Conservation (phyloP, 208 protist genomes). For the Trichomonas vaginalis region DNA sequence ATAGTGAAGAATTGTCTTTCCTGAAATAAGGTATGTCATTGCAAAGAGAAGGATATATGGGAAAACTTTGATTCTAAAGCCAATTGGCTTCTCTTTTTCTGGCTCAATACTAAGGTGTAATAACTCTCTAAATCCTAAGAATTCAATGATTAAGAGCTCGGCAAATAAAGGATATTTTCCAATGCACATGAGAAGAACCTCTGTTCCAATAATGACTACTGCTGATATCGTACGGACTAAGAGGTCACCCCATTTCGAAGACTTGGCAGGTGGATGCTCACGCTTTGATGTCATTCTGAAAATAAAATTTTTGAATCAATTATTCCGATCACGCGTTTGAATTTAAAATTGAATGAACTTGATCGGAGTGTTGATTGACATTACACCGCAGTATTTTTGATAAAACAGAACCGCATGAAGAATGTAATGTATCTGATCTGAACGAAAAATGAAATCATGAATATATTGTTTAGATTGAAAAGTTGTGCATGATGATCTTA, state of each 20-base stretch:
- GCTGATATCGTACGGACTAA: background rate
- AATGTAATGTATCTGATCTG: no score
- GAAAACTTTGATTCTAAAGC: background rate
- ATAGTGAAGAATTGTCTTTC: background rate
- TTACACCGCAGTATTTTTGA: no score
- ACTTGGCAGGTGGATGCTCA: background rate
- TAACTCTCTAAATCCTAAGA: background rate
- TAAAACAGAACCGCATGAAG: no score
- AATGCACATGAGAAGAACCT: background rate
- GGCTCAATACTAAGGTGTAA: background rate
- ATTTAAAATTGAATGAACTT: no score
- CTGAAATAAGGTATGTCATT: background rate
- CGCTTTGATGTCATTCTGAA: background rate
- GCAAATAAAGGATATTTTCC: background rate
- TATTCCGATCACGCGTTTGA: no score
- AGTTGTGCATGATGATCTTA: no score
- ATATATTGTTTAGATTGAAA: no score
- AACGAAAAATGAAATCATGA: no score
- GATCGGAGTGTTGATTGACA: no score
- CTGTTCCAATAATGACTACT: background rate
- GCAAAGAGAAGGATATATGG: background rate
- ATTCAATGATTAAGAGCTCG: background rate
- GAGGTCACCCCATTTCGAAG: background rate
- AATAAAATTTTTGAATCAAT: no score
- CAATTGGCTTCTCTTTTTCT: background rate